Evolutionary conservation across 345 rosid species (phyloP).

Genomic region (Atalantia buxifolia): DNA sequence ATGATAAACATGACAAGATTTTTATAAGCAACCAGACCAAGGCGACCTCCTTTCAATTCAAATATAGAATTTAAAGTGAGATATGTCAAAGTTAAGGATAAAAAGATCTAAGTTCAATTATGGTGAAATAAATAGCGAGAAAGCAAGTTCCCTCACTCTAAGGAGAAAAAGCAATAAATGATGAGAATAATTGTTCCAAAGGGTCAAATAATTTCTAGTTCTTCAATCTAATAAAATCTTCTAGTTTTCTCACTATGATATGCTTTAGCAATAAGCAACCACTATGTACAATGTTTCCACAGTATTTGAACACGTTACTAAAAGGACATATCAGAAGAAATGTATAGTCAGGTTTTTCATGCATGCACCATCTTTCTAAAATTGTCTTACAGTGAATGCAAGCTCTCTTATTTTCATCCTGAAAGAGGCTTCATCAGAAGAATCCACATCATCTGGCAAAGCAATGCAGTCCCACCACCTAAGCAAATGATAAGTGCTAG

Average conservation of each 20-base stretch:
- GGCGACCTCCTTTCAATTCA: not conserved
- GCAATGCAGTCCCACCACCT: slow-evolving; percentile 99
- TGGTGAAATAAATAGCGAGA: not conserved
- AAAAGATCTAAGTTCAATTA: not conserved
- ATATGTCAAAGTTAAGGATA: not conserved
- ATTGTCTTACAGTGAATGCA: slow-evolving; percentile 53
- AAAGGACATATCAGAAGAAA: not conserved
- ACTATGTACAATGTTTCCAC: not conserved
- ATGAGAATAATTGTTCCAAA: not conserved
- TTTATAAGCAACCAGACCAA: not conserved
- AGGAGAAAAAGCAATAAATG: not conserved
- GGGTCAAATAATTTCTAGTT: not conserved
- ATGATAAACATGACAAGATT: not conserved
- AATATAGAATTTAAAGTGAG: not conserved
- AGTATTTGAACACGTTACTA: not conserved
- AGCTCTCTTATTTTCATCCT: slow-evolving; percentile 77
- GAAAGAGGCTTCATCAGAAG: slow-evolving; percentile 62
- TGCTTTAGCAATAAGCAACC: not conserved
- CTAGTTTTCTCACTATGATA: not conserved
- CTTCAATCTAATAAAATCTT: not conserved
- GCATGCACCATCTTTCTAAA: not conserved
- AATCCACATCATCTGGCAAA: slow-evolving; percentile 77
- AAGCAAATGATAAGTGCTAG: not conserved
- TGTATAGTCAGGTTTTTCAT: not conserved
- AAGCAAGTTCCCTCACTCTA: not conserved